Percentiles rank a stretch among this genome's conserved stretches.
These are phyloP conservation scores for Ceratobasidium sp. DNA, from an alignment of 1,284 basidiomycete genomes.

Conservation along the genomic window DNA sequence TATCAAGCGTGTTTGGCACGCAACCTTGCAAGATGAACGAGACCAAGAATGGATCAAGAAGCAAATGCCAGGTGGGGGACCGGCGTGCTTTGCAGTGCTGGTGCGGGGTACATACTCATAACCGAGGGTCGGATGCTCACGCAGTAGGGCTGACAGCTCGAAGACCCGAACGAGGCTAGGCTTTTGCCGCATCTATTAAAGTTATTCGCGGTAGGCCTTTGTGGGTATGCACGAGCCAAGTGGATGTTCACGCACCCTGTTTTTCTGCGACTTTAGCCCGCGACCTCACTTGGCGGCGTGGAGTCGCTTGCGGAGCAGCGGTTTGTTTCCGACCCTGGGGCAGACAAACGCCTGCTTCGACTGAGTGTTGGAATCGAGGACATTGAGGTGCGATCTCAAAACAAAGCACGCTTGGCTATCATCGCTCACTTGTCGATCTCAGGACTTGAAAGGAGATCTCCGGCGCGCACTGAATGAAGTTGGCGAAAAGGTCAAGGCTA, in stretches of 20 bases:
- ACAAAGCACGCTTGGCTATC: background rate
- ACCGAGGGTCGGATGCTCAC: slow-evolving; percentile 53
- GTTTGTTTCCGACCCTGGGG: slow-evolving; percentile 65
- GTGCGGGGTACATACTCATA: slow-evolving; percentile 51
- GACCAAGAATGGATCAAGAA: slow-evolving; percentile 64
- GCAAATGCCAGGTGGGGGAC: slow-evolving; percentile 85
- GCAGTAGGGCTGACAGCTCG: slow-evolving; percentile 51
- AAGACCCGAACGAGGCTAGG: slow-evolving; percentile 46
- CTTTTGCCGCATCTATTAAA: slow-evolving; percentile 68
- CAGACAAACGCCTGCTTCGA: slow-evolving; percentile 73
- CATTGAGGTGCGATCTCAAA: slow-evolving; percentile 60
- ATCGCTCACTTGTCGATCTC: background rate
- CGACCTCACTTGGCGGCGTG: slow-evolving; percentile 91
- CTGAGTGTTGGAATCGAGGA: slow-evolving; percentile 85
- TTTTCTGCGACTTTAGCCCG: slow-evolving; percentile 60
- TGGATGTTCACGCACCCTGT: background rate
- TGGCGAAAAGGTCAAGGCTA: slow-evolving; percentile 21
- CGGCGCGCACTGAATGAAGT: slow-evolving; percentile 44
- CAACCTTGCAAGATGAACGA: slow-evolving; percentile 72
- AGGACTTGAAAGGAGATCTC: slow-evolving; percentile 51
- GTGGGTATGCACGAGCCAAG: slow-evolving; percentile 4
- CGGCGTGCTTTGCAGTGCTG: slow-evolving; percentile 78
- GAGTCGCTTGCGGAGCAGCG: slow-evolving; percentile 88
- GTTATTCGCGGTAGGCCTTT: slow-evolving; percentile 71
- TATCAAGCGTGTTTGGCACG: slow-evolving; percentile 77